Evolutionary conservation across 768 basidiomycete species (phyloP).

Genomic region (Trametes sanguinea): DNA sequence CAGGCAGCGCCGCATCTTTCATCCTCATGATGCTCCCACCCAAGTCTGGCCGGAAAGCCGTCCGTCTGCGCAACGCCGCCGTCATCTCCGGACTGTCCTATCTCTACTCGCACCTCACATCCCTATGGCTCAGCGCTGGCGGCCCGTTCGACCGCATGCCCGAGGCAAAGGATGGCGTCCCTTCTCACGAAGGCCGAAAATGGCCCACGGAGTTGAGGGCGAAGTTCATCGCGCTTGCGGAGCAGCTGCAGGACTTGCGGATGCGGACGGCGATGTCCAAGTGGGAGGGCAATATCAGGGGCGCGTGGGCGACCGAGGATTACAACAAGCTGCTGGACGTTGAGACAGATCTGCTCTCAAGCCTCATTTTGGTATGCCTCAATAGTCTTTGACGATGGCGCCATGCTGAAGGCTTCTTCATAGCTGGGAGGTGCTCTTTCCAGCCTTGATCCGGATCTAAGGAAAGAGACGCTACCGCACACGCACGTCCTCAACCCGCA

Average conservation of each 20-base stretch:
- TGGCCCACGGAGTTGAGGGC: slow-evolving; percentile 35
- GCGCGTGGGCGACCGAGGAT: slow-evolving; percentile 53
- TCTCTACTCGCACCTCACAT: slow-evolving; percentile 45
- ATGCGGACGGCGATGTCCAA: slow-evolving; percentile 40
- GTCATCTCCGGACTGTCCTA: slow-evolving; percentile 43
- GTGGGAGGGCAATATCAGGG: slow-evolving; percentile 53
- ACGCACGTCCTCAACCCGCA: slow-evolving; percentile 57
- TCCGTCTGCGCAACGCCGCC: slow-evolving; percentile 45
- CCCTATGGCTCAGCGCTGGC: slow-evolving; percentile 40
- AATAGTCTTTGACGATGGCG: not conserved
- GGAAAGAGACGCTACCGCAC: slow-evolving; percentile 41
- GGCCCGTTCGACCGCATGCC: slow-evolving; percentile 7
- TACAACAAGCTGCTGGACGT: slow-evolving; percentile 45
- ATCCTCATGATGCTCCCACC: slow-evolving; percentile 57
- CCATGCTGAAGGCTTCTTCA: not conserved
- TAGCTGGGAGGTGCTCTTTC: slow-evolving; percentile 45
- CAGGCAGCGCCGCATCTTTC: slow-evolving; percentile 52
- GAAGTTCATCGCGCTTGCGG: slow-evolving; percentile 34
- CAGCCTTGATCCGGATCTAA: slow-evolving; percentile 45
- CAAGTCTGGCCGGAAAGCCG: slow-evolving; percentile 48
- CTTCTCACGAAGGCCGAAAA: slow-evolving; percentile 10
- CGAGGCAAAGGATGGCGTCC: slow-evolving; percentile 13
- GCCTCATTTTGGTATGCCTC: slow-evolving; percentile 14
- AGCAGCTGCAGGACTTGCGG: slow-evolving; percentile 38
- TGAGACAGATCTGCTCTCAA: slow-evolving; percentile 44